These are phyloP conservation scores for Colletotrichum sp. DNA, from an alignment of 2,329 filamentous ascomycete genomes.

Conservation along the genomic window DNA sequence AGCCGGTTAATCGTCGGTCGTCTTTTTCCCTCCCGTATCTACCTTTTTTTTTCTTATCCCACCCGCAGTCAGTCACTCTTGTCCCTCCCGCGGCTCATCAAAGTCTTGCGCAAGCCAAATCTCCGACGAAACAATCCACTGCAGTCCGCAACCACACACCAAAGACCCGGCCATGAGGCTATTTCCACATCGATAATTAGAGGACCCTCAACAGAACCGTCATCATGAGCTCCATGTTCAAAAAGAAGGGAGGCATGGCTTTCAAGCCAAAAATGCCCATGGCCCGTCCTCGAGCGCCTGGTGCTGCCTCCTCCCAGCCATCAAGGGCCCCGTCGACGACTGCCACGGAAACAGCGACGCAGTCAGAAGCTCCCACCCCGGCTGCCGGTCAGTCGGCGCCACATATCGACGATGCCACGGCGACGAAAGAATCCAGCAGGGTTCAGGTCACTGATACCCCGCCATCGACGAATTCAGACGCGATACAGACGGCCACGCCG, in stretches of 20 bases:
- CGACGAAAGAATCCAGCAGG: background rate
- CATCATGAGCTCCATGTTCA: conserved; percentile 71
- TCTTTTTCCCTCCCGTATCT: background rate
- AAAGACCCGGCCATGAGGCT: background rate
- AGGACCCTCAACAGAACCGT: background rate
- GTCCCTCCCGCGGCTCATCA: background rate
- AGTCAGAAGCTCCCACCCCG: background rate
- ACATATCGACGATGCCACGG: background rate
- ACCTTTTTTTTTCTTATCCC: background rate
- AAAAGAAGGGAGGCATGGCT: conserved; percentile 65
- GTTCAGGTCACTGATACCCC: background rate
- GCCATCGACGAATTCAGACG: background rate
- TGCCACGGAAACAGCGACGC: background rate
- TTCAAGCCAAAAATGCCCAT: conserved; percentile 74
- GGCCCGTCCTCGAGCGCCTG: conserved; percentile 55
- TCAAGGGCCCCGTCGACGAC: conserved; percentile 26
- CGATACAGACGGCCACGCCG: background rate
- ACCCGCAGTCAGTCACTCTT: background rate
- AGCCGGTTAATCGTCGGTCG: conserved; percentile 12
- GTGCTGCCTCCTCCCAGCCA: conserved; percentile 39
- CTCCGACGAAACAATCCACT: background rate
- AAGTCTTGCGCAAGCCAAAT: background rate
- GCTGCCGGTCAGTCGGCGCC: background rate
- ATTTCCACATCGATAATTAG: background rate
- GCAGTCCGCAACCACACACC: background rate